phyloP scores from a whole-genome alignment of 2,329 filamentous ascomycete species.

The Colletotrichum higginsianum region DNA sequence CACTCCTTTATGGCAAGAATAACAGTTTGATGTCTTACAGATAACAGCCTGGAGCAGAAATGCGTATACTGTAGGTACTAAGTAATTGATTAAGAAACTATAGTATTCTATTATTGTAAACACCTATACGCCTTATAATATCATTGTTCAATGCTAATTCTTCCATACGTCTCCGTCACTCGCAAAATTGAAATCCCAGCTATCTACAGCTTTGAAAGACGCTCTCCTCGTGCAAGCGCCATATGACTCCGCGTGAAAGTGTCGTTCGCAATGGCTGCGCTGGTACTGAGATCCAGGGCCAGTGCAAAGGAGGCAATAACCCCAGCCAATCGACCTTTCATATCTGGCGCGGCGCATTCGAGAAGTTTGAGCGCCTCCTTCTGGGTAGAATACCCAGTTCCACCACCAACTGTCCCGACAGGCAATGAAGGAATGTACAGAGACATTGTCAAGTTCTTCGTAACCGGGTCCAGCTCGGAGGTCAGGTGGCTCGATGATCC shows the following conservation, averaged over 20 bases:
- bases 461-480: conserved; percentile 15
- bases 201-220: conserved; percentile 5
- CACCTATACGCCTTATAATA: too few species aligned
- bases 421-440: conserved; percentile 19
- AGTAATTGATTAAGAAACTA: too few species aligned
- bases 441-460: conserved; percentile 11
- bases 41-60: too few species aligned
- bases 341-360: conserved; percentile 6
- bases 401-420: conserved; percentile 15
- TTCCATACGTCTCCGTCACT: too few species aligned
- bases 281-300: conserved; percentile 3
- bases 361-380: conserved; percentile 21
- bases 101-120: too few species aligned
- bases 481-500: conserved; percentile 26
- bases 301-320: conserved; percentile 22
- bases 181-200: too few species aligned
- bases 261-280: conserved; percentile 17
- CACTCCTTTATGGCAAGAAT: too few species aligned
- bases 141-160: too few species aligned
- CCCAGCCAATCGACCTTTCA: conserved; percentile 10
- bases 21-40: too few species aligned
- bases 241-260: conserved; percentile 23
- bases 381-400: conserved; percentile 23
- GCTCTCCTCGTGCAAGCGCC: conserved; percentile 17
- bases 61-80: too few species aligned